These are phyloP conservation scores for Diplodia intermedia DNA, from an alignment of 2,329 filamentous ascomycete species.

Conservation along the genomic window DNA sequence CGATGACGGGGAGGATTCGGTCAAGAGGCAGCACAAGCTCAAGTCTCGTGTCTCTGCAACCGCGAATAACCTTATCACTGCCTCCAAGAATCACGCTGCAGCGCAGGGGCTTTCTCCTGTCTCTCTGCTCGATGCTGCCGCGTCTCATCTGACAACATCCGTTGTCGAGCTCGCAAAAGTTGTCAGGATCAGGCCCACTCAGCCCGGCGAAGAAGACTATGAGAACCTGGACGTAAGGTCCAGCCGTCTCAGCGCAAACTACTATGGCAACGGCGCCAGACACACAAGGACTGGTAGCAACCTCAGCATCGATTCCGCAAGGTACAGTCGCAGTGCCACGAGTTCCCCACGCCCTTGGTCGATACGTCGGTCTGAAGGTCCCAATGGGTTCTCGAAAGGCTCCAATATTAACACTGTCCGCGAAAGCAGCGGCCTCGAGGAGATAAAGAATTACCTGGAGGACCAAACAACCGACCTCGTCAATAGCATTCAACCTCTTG, in stretches of 20 bases:
- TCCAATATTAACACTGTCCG: constrained; percentile 37
- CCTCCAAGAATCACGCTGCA: constrained; percentile 86
- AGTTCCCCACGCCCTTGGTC: constrained; percentile 42
- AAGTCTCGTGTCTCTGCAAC: constrained; percentile 87
- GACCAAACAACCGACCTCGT: constrained; percentile 82
- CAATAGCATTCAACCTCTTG: constrained; percentile 81
- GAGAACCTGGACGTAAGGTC: constrained; percentile 51
- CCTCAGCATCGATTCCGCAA: constrained; percentile 45
- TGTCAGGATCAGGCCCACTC: constrained; percentile 82
- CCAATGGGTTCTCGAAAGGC: constrained; percentile 35
- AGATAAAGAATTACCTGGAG: constrained; percentile 77
- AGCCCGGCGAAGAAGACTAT: constrained; percentile 75
- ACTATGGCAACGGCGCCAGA: constrained; percentile 32
- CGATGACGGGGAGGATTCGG: constrained; percentile 42
- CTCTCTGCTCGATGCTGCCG: constrained; percentile 91
- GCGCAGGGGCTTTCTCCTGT: constrained; percentile 87
- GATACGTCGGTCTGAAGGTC: constrained; percentile 27
- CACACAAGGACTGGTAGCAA: constrained; percentile 43
- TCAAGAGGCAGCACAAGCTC: constrained; percentile 70
- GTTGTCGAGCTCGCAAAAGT: constrained; percentile 83
- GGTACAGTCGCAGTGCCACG: constrained; percentile 43
- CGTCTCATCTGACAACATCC: constrained; percentile 84
- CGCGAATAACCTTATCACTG: constrained; percentile 94
- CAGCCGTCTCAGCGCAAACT: constrained; percentile 16
- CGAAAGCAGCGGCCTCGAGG: constrained; percentile 55